Percentiles rank a stretch among this genome's conserved stretches.
These are phyloP conservation scores for Marasmius sp. DNA, from an alignment of 1,284 basidiomycete species.

Conservation along the genomic window DNA sequence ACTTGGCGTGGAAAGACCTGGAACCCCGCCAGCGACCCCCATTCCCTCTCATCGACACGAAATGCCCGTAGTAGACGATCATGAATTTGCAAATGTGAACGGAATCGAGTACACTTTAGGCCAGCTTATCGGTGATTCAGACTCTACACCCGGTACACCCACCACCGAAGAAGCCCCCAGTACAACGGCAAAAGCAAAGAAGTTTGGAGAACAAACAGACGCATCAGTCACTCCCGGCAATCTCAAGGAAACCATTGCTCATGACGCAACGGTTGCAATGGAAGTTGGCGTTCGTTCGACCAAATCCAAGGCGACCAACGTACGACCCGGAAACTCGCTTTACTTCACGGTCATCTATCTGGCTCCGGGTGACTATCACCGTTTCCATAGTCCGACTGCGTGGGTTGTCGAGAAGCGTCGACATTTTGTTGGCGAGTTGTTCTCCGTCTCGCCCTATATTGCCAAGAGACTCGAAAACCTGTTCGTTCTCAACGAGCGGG, in stretches of 20 bases:
- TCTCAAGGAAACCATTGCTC: slow-evolving; percentile 54
- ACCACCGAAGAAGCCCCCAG: slow-evolving; percentile 24
- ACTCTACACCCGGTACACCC: slow-evolving; percentile 31
- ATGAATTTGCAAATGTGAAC: slow-evolving; percentile 94
- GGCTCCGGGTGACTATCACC: slow-evolving; percentile 97
- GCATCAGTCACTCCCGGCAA: slow-evolving; percentile 63
- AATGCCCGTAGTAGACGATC: slow-evolving; percentile 71
- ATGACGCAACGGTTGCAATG: slow-evolving; percentile 67
- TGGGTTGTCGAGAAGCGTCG: slow-evolving; percentile 97
- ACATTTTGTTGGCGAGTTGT: slow-evolving; percentile 96
- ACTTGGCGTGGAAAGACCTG: slow-evolving; percentile 69
- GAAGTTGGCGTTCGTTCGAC: slow-evolving; percentile 56
- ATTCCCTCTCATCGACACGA: slow-evolving; percentile 45
- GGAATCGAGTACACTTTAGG: slow-evolving; percentile 94
- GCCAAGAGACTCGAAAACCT: slow-evolving; percentile 89
- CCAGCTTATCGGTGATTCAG: slow-evolving; percentile 65
- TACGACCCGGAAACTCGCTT: slow-evolving; percentile 76
- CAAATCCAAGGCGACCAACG: slow-evolving; percentile 41
- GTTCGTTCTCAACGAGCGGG: slow-evolving; percentile 97
- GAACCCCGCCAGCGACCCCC: slow-evolving; percentile 40
- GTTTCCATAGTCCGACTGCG: slow-evolving; percentile 93
- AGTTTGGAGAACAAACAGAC: slow-evolving; percentile 61
- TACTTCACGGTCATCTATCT: slow-evolving; percentile 97
- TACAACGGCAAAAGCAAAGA: slow-evolving; percentile 36
- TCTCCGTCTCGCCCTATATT: slow-evolving; percentile 96